Evolutionary conservation across 2,329 filamentous ascomycete species (phyloP), one percentile per base, ranked within the genome.

Genomic region (Beauveria australis): DNA sequence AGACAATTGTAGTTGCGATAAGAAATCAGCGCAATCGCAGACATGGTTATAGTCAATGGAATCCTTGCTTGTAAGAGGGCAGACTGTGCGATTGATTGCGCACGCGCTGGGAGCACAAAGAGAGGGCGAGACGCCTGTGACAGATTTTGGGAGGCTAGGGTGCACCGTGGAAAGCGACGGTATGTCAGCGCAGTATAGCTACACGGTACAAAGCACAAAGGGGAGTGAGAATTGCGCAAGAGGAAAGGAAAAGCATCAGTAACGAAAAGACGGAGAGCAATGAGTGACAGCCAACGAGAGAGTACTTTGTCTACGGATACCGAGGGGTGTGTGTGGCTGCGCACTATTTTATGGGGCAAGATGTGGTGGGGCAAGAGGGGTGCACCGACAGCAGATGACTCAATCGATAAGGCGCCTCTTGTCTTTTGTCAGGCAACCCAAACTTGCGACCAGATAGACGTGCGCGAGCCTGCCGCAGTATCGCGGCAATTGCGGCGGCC

Each of bases 331-430:
- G 30, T 33, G 30, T 33, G 30, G 28, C 30, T 33, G 10, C 10
- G 30, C 30, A 33, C 30, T 33, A 12, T 5, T 16, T 4, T 12
- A 26, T 30, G 26, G 26, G 33, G 37, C 28, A 28, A 47, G 47
- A 58, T 58, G 47, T 22, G 14, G 55, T 58, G 46, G 55, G 24
- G 7, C 18, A 3, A 18, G 48, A 40, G 46, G 55, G 46, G 55
- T 58, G 55, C n/a, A 9, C 10, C 19, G 30, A 33, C 19, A 48
- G 54, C 44, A 26, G 54, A 57, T 57, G 54, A 57, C 54, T 57
- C 54, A 57, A 57, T 57, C 54, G 54, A 57, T 57, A 57, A 57
- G 54, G n/a, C 43, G 51, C 51, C 22, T 53, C 19, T 40, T 22
- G 12, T 22, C 49, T 53, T 30, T 52, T 22, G 33, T 53, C 53